Percentiles rank a stretch among this genome's conserved stretches.
phyloP scores from a whole-genome alignment of 345 rosid genomes.

The Eucalyptus tenuipes region DNA sequence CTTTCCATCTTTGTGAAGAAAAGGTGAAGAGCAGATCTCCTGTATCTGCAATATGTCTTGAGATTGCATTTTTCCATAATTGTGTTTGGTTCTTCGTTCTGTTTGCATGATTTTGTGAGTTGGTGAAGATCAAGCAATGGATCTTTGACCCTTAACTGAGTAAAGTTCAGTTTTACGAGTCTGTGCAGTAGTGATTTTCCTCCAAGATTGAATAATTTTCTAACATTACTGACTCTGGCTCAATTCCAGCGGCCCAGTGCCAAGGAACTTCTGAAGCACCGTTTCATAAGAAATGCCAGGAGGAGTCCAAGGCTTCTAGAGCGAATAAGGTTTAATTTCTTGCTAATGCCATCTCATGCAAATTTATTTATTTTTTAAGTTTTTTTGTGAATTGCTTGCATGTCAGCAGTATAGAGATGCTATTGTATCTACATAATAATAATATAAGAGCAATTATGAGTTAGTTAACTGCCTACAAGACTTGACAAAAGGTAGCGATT shows the following conservation, averaged over 20 bases:
- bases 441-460: neutral
- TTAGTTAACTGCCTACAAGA: neutral
- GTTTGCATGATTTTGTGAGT: neutral
- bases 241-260: conserved; percentile 87
- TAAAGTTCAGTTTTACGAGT: neutral
- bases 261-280: conserved; percentile 88
- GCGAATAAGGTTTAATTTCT: conserved; percentile 70
- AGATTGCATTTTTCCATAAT: neutral
- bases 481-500: neutral
- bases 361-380: neutral
- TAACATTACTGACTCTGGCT: neutral
- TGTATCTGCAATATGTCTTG: neutral
- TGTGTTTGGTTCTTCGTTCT: neutral
- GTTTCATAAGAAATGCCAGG: conserved; percentile 75
- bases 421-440: neutral
- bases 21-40: neutral
- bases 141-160: neutral
- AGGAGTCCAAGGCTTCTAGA: conserved; percentile 86
- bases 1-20: neutral
- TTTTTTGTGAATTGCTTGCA: neutral
- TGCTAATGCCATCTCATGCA: neutral
- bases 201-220: neutral
- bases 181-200: neutral
- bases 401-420: neutral
- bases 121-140: neutral